A percentile compares a stretch with the other conserved stretches of the same genome.
phyloP scores from a whole-genome alignment of 345 rosid species.

The Cardamine occulta region DNA sequence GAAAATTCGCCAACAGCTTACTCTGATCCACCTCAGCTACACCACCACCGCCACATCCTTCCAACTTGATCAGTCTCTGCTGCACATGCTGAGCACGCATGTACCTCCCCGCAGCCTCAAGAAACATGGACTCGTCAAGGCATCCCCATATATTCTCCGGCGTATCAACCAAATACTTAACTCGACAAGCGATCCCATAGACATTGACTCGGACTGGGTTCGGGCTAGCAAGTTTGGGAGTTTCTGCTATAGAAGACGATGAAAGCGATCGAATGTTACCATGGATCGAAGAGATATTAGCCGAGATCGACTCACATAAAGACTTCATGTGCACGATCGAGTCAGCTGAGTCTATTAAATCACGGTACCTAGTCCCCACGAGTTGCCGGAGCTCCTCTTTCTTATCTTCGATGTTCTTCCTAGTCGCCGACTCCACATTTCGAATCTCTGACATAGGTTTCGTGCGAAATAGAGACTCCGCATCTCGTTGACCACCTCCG shows the following conservation, averaged over 20 bases:
- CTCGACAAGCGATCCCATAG: constrained; percentile 86
- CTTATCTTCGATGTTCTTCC: constrained; percentile 85
- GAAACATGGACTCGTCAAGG: constrained; percentile 86
- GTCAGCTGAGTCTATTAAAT: constrained; percentile 95
- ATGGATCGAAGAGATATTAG: constrained; percentile 71
- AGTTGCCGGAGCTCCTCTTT: constrained; percentile 93
- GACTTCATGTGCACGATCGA: constrained; percentile 90
- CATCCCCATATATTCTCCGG: constrained; percentile 98
- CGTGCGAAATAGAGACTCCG: constrained; percentile 81
- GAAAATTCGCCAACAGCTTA: constrained; percentile 71
- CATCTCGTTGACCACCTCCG: constrained; percentile 72
- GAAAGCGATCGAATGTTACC: constrained; percentile 66
- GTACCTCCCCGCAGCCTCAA: constrained; percentile 85
- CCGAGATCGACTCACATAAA: constrained; percentile 69
- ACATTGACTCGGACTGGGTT: constrained; percentile 48
- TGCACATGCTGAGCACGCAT: constrained; percentile 86
- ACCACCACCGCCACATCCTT: constrained; percentile 32
- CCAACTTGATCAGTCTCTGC: constrained; percentile 46
- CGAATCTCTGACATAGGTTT: constrained; percentile 83
- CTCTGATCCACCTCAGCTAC: constrained; percentile 51
- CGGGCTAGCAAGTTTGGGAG: constrained; percentile 51
- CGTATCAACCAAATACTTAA: constrained; percentile 87
- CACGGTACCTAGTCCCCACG: constrained; percentile 88
- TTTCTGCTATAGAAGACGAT: constrained; percentile 51
- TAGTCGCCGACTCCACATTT: constrained; percentile 67